Evolutionary conservation across 495 filamentous ascomycete genomes (phyloP), one percentile per base, ranked within the genome.

Genomic region (Letharia columbiana): DNA sequence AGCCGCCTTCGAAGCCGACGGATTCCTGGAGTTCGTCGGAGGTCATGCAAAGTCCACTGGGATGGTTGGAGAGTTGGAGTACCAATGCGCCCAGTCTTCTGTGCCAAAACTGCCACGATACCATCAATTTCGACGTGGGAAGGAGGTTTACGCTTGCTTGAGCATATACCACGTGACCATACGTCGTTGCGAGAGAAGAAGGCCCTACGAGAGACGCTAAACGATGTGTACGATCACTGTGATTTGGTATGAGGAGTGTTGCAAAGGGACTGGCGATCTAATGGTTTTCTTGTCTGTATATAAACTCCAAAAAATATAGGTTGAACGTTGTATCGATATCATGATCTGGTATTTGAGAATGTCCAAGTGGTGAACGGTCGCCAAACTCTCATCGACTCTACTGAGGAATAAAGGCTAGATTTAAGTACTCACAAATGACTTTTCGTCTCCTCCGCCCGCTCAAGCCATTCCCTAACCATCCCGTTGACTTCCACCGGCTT

Each of bases 401-500:
- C 10, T 13, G 11, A 2, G 28, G 1, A 49, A 49, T 20, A 49
- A 28, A n/a, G 45, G 45, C 50, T 28, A 6, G 12, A 15, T 41
- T 7, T 23, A 11, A 39, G 23, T 10, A 2, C n/a, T 62, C 47
- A 57, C 63, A 68, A 17, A 1, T 3, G 41, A 37, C 57, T 64
- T n/a, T 77, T 73, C 15, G 44, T 35, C 13, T 45, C 18, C 42
- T 66, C 56, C 28, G 79, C 70, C 56, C 76, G 74, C 61, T 82
- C 76, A 69, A 86, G 71, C 77, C 83, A 86, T 31, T 65, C 67
- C 35, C 74, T 71, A 65, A 84, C 72, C 65, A 77, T 73, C 12
- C 69, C 73, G 73, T 84, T 84, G 4, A 80, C 79, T 70, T 86
- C 81, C n/a, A 74, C 79, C 0, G 88, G 83, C 69, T 78, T 79